A percentile compares a stretch with the other conserved stretches of the same genome.
Evolutionary conservation across 305 asterid species (phyloP).

Genomic region (Plantago lanceolata): DNA sequence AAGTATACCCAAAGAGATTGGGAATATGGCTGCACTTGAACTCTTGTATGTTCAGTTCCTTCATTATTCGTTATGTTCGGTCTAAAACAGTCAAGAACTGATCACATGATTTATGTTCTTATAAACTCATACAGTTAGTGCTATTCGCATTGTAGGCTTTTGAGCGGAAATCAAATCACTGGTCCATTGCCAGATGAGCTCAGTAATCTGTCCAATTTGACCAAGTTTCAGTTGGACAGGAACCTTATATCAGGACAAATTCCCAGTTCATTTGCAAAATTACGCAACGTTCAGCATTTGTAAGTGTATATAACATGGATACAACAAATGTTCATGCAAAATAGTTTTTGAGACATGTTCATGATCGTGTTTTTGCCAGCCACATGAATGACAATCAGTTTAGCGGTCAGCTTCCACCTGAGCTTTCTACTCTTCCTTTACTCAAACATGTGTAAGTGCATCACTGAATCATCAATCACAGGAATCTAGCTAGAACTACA

Average conservation of each 20-base stretch:
- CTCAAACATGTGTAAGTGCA: conserved; percentile 55
- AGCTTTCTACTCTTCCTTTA: conserved; percentile 36
- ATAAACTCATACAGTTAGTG: too few species aligned
- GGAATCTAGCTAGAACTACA: too few species aligned
- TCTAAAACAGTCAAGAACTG: too few species aligned
- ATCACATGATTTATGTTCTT: too few species aligned
- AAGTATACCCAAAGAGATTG: conserved; percentile 65
- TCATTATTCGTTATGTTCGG: too few species aligned
- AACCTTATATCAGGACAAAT: conserved; percentile 59
- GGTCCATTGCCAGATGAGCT: conserved; percentile 63
- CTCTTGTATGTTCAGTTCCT: conserved; percentile 36
- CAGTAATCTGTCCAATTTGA: conserved; percentile 51
- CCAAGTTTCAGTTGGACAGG: conserved; percentile 51
- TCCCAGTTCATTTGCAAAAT: conserved; percentile 52
- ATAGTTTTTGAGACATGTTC: neutral
- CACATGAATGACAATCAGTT: conserved; percentile 57
- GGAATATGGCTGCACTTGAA: conserved; percentile 40
- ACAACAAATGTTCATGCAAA: too few species aligned
- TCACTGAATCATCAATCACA: conserved; percentile 6
- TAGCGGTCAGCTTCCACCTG: conserved; percentile 57
- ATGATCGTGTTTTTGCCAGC: conserved; percentile 33
- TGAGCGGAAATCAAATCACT: conserved; percentile 57
- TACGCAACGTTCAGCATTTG: conserved; percentile 49
- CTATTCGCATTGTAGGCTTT: conserved; percentile 48
- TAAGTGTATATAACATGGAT: conserved; percentile 29